phyloP scores from a whole-genome alignment of 495 filamentous ascomycete species.

The Haplographium delicatum region DNA sequence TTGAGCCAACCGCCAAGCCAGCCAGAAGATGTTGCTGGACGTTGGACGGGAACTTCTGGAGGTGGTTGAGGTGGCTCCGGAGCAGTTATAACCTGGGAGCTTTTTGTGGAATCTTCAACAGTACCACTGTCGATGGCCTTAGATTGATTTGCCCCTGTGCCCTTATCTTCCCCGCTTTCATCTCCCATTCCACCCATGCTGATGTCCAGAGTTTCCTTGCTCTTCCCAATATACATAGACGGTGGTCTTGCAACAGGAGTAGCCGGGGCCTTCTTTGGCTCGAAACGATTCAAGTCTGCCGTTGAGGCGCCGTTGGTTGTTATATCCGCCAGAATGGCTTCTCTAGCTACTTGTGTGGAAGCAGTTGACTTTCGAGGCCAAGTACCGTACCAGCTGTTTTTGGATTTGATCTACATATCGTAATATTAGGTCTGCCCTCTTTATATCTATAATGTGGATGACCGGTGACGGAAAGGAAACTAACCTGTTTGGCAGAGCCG shows the following conservation, averaged over 20 bases:
- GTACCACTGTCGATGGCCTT: neutral
- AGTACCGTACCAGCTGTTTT: slow-evolving; percentile 57
- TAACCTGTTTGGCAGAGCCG: slow-evolving; percentile 8
- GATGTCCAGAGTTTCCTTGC: slow-evolving; percentile 27
- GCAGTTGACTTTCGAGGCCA: slow-evolving; percentile 67
- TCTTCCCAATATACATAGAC: slow-evolving; percentile 40
- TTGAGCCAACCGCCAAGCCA: slow-evolving; percentile 58
- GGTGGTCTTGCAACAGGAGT: slow-evolving; percentile 26
- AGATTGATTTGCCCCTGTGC: neutral
- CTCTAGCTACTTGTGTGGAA: slow-evolving; percentile 69
- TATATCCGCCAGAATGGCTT: slow-evolving; percentile 61
- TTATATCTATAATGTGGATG: no score
- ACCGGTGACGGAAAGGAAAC: neutral
- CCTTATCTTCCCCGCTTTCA: neutral
- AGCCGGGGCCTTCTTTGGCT: slow-evolving; percentile 32
- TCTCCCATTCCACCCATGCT: slow-evolving; percentile 23
- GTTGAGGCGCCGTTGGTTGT: slow-evolving; percentile 29
- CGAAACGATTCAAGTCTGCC: slow-evolving; percentile 43
- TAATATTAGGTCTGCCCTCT: no score
- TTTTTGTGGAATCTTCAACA: neutral
- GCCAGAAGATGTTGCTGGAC: slow-evolving; percentile 36
- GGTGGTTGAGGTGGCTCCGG: slow-evolving; percentile 3
- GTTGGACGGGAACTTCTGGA: slow-evolving; percentile 5
- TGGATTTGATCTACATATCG: slow-evolving; percentile 19
- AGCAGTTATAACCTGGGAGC: neutral